phyloP scores from a whole-genome alignment of 164 flowering plant genomes.

The Umbilicus rupestris region DNA sequence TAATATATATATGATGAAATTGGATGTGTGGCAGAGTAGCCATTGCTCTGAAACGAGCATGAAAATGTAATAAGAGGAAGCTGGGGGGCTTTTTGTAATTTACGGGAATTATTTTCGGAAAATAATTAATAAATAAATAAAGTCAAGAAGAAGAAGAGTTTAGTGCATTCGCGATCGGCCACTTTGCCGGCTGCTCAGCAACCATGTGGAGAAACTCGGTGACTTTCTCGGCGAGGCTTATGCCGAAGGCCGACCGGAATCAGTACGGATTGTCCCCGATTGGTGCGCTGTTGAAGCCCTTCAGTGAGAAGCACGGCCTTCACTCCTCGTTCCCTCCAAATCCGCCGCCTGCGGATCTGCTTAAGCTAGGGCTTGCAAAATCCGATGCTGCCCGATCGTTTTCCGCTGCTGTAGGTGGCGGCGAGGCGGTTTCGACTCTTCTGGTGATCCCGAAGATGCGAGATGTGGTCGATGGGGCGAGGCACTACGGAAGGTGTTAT shows the following conservation, averaged over 20 bases:
- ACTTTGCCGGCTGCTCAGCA: no score
- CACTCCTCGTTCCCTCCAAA: slow-evolving; percentile 1
- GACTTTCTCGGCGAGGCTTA: no score
- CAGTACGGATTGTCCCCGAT: neutral
- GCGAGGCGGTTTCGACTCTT: neutral
- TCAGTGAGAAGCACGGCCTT: neutral
- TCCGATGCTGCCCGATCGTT: slow-evolving; percentile 4
- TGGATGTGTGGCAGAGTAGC: no score
- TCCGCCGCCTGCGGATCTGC: neutral
- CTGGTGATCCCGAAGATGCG: slow-evolving; percentile 7
- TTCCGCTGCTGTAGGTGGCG: neutral
- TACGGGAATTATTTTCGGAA: no score
- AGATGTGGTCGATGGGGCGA: slow-evolving; percentile 24
- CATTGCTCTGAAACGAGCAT: no score
- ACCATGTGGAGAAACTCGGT: no score
- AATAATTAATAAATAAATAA: no score
- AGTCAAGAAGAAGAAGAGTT: no score
- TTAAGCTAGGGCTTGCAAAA: neutral
- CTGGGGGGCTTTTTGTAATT: no score
- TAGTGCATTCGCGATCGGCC: no score
- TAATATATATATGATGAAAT: no score
- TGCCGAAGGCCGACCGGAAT: no score
- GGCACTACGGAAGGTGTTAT: slow-evolving; percentile 63
- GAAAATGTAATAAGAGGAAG: neutral
- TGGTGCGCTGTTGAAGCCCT: neutral